Evolutionary conservation across 1,139 yeast species (phyloP), one percentile per base, ranked within the genome.

Genomic region (Zygosaccharomyces pseudobailii): DNA sequence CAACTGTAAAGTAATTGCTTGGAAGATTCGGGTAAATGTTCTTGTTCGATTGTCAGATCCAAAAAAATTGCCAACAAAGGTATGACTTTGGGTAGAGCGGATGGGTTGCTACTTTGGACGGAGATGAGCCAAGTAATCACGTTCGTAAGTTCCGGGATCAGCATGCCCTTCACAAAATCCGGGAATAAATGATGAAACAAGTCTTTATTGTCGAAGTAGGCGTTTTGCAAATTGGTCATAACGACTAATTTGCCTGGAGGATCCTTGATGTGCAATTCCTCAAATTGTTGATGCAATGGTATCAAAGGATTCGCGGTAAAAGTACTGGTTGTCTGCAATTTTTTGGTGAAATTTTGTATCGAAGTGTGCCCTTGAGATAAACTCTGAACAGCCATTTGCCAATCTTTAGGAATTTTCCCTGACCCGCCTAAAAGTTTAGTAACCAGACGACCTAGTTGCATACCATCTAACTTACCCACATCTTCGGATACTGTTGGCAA

Each of bases 61-160:
- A 63, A 48, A 21, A 60, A 47, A 5, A 56, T 54, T 1, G 65
- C 58, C 34, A 62, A 31, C 21, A 62, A 55, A 5, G 63, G 53
- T 23, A 57, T 56, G 20, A 57, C 42, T 39, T 45, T 57, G 13
- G 60, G 30, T 17, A 45, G 25, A 19, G 46, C 41, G 10, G 48
- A 41, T 63, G 5, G 82, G 69, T 40, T 56, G 44, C 43, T 55
- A 49, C 31, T 50, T 25, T 42, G 66, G 48, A 46, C 53, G 21
- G 45, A 56, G 47, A 35, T 49, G 4, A 58, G 41, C 42, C 53
- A 45, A 22, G 50, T 55, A 52, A 75, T 71, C 40, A 72, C 69
- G 4, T 66, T 66, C n/a, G 76, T 70, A 25, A 87, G 65, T 56
- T 83, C 87, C 0, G 95, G 95, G 30, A 88, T 65, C n/a, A 87